Evolutionary conservation across 2,329 filamentous ascomycete genomes (phyloP), one percentile per base, ranked within the genome.

Genomic region (Pseudogymnoascus sp.): DNA sequence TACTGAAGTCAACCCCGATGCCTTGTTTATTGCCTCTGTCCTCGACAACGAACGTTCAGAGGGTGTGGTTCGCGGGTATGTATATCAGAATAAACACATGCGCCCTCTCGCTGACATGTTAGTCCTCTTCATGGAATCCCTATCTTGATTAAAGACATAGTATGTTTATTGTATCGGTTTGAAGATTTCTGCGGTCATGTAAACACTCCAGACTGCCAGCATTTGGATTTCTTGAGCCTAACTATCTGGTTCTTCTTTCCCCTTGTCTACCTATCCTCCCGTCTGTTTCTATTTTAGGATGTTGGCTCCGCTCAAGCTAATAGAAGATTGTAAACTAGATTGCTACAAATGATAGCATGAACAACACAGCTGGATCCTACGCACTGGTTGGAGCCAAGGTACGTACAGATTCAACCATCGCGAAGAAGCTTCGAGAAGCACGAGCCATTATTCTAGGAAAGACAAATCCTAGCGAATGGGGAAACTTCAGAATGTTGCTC

Each of bases 301-400:
- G 4, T 11, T 7, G 2, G 7, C 31, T 33, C 31, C 7, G 4
- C 4, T 33, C 7, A 33, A 33, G 31, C 31, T 33, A 33, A 33
- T 9, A 5, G 7, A 33, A 8, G 8, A 33, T 2, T 7, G 2
- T 11, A 2, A 33, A 84, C 71, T 84, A 84, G 69, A 86, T 87
- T 63, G 83, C 80, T n/a, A 86, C 83, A 1, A 71, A 73, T 2
- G 83, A 86, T 68, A 68, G 77, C 65, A 84, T 86, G 82, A 81
- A 84, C 69, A 86, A 68, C 13, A 71, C 70, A 35, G 67, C 66
- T 57, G 70, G 71, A 5, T 70, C 68, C 6, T 69, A 65, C 38
- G 59, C 68, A 10, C 63, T 72, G 4, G 59, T 69, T 6, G 69
- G 68, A 9, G 67, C 68, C 10, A 68, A 31, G 17, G 67, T 70